Evolutionary conservation across 306 rosid species (phyloP).

Genomic region (Hippophae gyantsensis): DNA sequence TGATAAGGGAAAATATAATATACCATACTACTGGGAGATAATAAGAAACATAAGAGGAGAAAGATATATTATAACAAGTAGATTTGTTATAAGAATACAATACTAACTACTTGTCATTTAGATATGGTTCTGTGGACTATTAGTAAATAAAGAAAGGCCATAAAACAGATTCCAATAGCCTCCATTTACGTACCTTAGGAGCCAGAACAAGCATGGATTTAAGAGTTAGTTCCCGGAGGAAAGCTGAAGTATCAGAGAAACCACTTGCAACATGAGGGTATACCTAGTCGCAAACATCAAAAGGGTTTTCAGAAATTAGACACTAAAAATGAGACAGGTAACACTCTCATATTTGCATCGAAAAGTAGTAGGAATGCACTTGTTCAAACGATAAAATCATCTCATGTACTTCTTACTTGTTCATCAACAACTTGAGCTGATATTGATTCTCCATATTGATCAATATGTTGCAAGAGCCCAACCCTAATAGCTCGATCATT

Average conservation of each 20-base stretch:
- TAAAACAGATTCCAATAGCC: constrained; percentile 2
- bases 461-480: constrained; percentile 89
- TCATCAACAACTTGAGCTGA: constrained; percentile 87
- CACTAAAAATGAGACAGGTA: constrained; percentile 1
- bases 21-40: not conserved
- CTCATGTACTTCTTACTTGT: constrained; percentile 43
- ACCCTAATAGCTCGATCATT: constrained; percentile 92
- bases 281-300: constrained; percentile 49
- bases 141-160: not conserved
- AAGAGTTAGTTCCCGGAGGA: constrained; percentile 89
- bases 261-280: constrained; percentile 94
- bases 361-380: constrained; percentile 13
- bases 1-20: not conserved
- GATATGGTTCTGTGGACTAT: no score
- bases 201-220: constrained; percentile 92
- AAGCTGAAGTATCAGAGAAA: constrained; percentile 91
- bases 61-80: no score
- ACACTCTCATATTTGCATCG: constrained; percentile 7
- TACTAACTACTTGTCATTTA: no score
- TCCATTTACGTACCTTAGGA: constrained; percentile 54
- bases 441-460: constrained; percentile 86
- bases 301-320: constrained; percentile 18
- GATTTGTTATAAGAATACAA: no score
- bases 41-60: not conserved
- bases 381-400: constrained; percentile 11